These are phyloP conservation scores for Xylaria intraflava DNA, from an alignment of 495 filamentous ascomycete species.

Conservation along the genomic window DNA sequence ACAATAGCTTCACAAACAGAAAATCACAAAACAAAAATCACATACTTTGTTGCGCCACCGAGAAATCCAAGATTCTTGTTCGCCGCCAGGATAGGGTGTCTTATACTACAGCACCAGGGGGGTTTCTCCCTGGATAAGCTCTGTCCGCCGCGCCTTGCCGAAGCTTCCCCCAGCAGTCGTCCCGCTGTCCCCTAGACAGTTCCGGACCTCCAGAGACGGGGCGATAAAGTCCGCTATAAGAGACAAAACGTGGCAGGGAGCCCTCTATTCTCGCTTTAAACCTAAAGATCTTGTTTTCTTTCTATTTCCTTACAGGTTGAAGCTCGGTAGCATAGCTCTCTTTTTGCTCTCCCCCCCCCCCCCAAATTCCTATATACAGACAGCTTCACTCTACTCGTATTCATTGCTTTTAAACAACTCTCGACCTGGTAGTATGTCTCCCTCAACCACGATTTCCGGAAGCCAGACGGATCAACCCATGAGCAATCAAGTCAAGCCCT, in stretches of 20 bases:
- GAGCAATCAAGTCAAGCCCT: slow-evolving; percentile 24
- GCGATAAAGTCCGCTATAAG: background rate
- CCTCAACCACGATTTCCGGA: slow-evolving; percentile 12
- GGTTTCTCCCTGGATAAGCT: background rate
- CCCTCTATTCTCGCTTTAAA: background rate
- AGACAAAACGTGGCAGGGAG: background rate
- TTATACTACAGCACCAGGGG: no score
- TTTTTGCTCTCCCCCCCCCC: no score
- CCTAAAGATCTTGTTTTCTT: no score
- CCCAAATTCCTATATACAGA: no score
- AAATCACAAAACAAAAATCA: background rate
- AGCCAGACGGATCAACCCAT: slow-evolving; percentile 16
- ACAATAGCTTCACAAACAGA: no score
- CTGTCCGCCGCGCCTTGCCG: background rate
- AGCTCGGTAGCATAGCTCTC: background rate
- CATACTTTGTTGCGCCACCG: background rate
- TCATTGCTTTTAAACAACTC: background rate
- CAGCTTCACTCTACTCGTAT: no score
- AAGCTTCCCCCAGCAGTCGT: background rate
- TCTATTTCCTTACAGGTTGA: background rate
- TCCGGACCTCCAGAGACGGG: background rate
- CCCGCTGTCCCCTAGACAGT: no score
- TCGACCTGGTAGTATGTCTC: slow-evolving; percentile 15
- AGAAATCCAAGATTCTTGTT: background rate
- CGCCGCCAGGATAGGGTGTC: background rate